Evolutionary conservation across 495 filamentous ascomycete genomes (phyloP).

Genomic region (Penicillium subrubescens): DNA sequence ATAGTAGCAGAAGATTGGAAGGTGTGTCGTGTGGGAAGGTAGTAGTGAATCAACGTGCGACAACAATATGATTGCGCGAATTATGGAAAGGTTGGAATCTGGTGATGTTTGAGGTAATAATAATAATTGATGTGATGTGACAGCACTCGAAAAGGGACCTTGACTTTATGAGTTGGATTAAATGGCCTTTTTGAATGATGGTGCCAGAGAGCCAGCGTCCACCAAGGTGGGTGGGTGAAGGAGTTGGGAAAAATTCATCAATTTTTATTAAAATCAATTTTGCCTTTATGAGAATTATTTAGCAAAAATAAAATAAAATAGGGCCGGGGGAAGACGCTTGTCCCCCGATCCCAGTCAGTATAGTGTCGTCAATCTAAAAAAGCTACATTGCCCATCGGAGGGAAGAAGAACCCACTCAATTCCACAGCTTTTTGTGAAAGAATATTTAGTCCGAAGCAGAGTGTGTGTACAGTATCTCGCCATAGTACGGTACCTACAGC

Average conservation of each 20-base stretch:
- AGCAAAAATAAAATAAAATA: constrained; percentile 3
- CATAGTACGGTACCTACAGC: constrained; percentile 1
- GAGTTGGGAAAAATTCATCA: not conserved
- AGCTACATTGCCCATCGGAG: not conserved
- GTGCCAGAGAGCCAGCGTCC: constrained; percentile 3
- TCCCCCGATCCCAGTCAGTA: constrained; percentile 4
- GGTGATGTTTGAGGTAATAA: not conserved
- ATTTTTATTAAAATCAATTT: not conserved
- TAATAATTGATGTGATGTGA: not conserved
- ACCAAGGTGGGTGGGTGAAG: constrained; percentile 6
- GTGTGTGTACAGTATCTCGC: not conserved
- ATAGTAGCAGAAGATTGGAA: not conserved
- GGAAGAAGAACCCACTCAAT: constrained; percentile 21
- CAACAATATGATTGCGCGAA: not conserved
- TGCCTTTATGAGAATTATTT: not conserved
- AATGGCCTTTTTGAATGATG: constrained; percentile 5
- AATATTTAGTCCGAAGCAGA: not conserved
- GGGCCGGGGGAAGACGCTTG: constrained; percentile 4
- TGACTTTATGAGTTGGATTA: constrained; percentile 2
- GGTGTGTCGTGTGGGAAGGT: not conserved
- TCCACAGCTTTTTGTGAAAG: constrained; percentile 16
- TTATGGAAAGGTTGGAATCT: not conserved
- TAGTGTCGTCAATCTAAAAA: not conserved
- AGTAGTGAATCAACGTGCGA: not conserved
- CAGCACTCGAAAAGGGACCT: constrained; percentile 2